Base-by-base conservation (phyloP, 345 rosid species). In the Pistacia vera region DNA sequence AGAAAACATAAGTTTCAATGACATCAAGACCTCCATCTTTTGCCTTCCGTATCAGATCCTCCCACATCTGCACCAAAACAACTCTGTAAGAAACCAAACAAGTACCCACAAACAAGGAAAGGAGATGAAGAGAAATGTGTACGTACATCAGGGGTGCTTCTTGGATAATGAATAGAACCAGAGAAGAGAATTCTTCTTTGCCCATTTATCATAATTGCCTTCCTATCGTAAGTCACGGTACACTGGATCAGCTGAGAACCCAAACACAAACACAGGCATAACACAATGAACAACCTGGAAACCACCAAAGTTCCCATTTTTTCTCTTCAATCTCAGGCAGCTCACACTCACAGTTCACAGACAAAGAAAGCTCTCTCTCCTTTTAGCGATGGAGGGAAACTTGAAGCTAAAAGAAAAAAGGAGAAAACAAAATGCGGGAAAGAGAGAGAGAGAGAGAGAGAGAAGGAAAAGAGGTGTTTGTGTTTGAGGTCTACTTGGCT, bases 11-110 rank as follows among this genome's bases (percentile, higher is more conserved):
- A 74, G 99, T 97, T 81, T 97, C 99, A 66, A 97, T 85, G 72
- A 92, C 98, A 86, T 97, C 99, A 8, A 97, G 33, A 10, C 98
- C 99, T 76, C 98, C 99, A 73, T 92, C 90, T 81, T 94, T 97
- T 4, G 99, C 99, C 88, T 97, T 97, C 90, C 80, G 90, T 79
- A 97, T 92, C 83, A 97, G 94, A 91, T 88, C 94, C 84, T 92
- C 98, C 99, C 99, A 97, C 99, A 97, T 97, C 99, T 94, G 76
- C 83, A 64, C 38, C 63, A 55, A 73, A 70, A 55, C 2, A 62
- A 25, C 70, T 36, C 60, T 73, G 74, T 54, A 17, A 75, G 13
- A 36, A 63, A 60, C 33, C 57, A n/a, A 33, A 55, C 12, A 56
- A 16, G 68, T 16, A 35, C 11, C 22, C 56, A 60, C 3, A 46